These are phyloP conservation scores for Tilletiaria anomala DNA, from an alignment of 1,284 basidiomycete genomes.

Conservation along the genomic window DNA sequence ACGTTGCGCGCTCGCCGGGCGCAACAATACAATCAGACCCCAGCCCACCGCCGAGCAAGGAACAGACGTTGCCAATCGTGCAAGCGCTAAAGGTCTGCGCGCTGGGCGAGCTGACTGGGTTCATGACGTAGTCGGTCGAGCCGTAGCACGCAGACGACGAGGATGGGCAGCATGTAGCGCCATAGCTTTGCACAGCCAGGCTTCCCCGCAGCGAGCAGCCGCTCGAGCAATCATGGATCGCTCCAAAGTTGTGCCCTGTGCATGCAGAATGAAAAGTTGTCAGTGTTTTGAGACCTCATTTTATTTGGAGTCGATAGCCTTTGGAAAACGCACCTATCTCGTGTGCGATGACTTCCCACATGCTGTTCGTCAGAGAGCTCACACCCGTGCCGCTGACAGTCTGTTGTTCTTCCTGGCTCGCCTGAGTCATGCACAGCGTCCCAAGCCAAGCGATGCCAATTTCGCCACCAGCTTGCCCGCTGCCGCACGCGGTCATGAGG, in stretches of 20 bases:
- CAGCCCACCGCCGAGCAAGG: slow-evolving; percentile 33
- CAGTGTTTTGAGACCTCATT: not conserved
- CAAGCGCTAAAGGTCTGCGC: slow-evolving; percentile 64
- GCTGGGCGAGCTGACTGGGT: slow-evolving; percentile 34
- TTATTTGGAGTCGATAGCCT: not conserved
- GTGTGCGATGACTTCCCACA: slow-evolving; percentile 68
- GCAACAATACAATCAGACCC: slow-evolving; percentile 37
- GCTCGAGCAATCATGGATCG: slow-evolving; percentile 52
- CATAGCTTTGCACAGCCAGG: slow-evolving; percentile 8
- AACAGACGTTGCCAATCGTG: slow-evolving; percentile 69
- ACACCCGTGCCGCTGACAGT: slow-evolving; percentile 69
- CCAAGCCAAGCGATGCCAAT: slow-evolving; percentile 70
- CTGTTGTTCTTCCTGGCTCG: slow-evolving; percentile 45
- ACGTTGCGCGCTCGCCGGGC: slow-evolving; percentile 13
- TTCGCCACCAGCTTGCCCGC: slow-evolving; percentile 65
- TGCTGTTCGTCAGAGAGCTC: slow-evolving; percentile 51
- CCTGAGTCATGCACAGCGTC: slow-evolving; percentile 33
- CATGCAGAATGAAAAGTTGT: not conserved
- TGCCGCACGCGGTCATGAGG: slow-evolving; percentile 71
- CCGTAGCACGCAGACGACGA: slow-evolving; percentile 53
- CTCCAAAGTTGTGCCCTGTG: slow-evolving; percentile 65
- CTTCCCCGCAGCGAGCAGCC: slow-evolving; percentile 49
- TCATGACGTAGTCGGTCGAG: slow-evolving; percentile 33
- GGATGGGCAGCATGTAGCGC: slow-evolving; percentile 56
- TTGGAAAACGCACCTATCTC: slow-evolving; percentile 51